Evolutionary conservation across 2,329 filamentous ascomycete genomes (phyloP).

Genomic region (Sporothrix inflata): DNA sequence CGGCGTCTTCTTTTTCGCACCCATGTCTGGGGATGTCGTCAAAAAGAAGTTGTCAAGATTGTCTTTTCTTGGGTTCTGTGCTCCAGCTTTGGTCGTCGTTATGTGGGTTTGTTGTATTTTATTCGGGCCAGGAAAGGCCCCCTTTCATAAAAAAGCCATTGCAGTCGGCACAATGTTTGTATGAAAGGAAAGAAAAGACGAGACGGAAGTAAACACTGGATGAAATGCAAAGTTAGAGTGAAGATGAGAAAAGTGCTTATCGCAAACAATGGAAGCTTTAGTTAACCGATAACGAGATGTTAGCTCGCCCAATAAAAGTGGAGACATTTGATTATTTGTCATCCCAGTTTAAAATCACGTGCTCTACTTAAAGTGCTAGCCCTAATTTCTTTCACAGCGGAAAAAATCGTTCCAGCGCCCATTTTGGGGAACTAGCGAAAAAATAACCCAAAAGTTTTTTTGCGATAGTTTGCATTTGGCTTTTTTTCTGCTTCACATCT

Average conservation of each 20-base stretch:
- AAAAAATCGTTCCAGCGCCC: constrained; percentile 11
- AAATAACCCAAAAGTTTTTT: constrained; percentile 24
- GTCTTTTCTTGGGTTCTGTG: neutral
- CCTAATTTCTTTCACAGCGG: constrained; percentile 22
- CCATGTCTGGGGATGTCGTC: constrained; percentile 46
- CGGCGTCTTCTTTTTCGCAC: constrained; percentile 49
- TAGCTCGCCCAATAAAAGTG: neutral
- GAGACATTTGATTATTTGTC: neutral
- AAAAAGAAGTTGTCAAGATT: neutral
- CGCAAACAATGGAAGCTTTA: neutral
- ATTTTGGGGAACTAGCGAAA: neutral
- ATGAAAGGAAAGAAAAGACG: neutral
- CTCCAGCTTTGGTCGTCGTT: neutral
- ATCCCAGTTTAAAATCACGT: constrained; percentile 1
- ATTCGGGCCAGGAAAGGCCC: neutral
- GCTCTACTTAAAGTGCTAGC: neutral
- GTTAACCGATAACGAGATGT: constrained; percentile 3
- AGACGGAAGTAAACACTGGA: constrained; percentile 14
- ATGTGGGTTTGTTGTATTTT: neutral
- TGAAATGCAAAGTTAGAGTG: neutral
- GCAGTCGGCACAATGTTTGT: neutral
- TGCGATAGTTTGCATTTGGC: constrained; percentile 1
- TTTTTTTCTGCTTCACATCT: constrained; percentile 17
- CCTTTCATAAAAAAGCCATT: neutral
- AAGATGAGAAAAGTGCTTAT: constrained; percentile 6